Evolutionary conservation across 257 asterid genomes (phyloP).

Genomic region (Agastache rugosa): DNA sequence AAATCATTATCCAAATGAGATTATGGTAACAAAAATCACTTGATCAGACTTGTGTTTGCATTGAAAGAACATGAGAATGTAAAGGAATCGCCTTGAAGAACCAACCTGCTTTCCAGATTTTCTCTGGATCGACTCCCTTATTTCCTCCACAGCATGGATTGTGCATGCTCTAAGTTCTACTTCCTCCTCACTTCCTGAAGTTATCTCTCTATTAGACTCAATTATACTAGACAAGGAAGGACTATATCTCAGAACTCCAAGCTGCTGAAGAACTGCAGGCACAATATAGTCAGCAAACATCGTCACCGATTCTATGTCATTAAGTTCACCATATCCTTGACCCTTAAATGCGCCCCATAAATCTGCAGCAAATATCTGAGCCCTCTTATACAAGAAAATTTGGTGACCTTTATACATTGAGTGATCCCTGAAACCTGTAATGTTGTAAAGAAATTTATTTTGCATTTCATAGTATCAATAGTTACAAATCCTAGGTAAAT

Average conservation of each 20-base stretch:
- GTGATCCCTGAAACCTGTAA: conserved; percentile 93
- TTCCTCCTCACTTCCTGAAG: conserved; percentile 95
- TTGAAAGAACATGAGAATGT: conserved; percentile 4
- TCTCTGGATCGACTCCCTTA: conserved; percentile 64
- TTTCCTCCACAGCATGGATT: conserved; percentile 88
- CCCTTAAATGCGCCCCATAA: conserved; percentile 99
- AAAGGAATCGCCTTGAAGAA: conserved; percentile 25
- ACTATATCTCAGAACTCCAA: conserved; percentile 83
- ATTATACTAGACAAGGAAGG: conserved; percentile 54
- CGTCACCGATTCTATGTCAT: conserved; percentile 73
- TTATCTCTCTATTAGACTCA: conserved; percentile 61
- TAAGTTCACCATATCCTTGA: conserved; percentile 81
- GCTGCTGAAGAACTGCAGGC: conserved; percentile 93
- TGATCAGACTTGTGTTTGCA: not conserved
- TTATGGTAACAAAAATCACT: not conserved
- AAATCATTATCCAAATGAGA: conserved; percentile 13
- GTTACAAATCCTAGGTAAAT: not conserved
- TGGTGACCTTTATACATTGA: conserved; percentile 95
- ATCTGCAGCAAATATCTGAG: conserved; percentile 97
- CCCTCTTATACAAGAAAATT: conserved; percentile 93
- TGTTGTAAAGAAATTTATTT: conserved; percentile 13
- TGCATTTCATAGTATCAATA: not conserved
- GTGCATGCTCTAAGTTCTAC: conserved; percentile 95
- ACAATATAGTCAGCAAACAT: conserved; percentile 97
- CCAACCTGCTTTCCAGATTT: conserved; percentile 82